Evolutionary conservation across 2,329 filamentous ascomycete genomes (phyloP).

Genomic region (Furcasterigmium sp.): DNA sequence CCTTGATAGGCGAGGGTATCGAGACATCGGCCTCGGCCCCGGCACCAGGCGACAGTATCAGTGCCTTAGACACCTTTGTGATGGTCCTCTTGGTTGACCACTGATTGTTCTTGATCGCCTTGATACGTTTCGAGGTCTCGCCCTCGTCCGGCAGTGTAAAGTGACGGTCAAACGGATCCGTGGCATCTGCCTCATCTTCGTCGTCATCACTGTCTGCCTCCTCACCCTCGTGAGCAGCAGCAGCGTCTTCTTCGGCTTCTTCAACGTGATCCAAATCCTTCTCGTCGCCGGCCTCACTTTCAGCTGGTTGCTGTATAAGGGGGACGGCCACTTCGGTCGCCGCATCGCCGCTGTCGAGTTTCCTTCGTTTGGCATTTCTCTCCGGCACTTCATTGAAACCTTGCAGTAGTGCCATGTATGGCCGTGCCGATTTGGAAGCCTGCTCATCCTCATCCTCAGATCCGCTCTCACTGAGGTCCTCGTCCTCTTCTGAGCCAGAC

Average conservation of each 20-base stretch:
- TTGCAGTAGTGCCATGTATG: conserved; percentile 55
- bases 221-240: conserved; percentile 16
- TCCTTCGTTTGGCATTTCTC: conserved; percentile 51
- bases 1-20: conserved; percentile 27
- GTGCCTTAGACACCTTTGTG: conserved; percentile 40
- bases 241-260: conserved; percentile 9
- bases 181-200: conserved; percentile 34
- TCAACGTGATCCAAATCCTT: conserved; percentile 12
- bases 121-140: conserved; percentile 48
- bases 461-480: conserved; percentile 37
- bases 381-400: conserved; percentile 43
- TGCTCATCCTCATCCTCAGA: conserved; percentile 33
- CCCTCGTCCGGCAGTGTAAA: conserved; percentile 65
- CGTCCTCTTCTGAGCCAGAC: conserved; percentile 32
- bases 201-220: conserved; percentile 12
- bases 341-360: conserved; percentile 39
- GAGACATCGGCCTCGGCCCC: conserved; percentile 25
- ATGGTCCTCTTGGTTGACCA: conserved; percentile 46
- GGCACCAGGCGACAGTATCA: conserved; percentile 39
- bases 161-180: conserved; percentile 76
- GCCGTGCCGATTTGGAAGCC: conserved; percentile 30
- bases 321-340: not conserved
- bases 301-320: conserved; percentile 12
- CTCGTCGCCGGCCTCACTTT: conserved; percentile 14
- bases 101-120: conserved; percentile 40